These are phyloP conservation scores for Phytophthora europaea DNA, from an alignment of 352 stramenopile species.

Conservation along the genomic window DNA sequence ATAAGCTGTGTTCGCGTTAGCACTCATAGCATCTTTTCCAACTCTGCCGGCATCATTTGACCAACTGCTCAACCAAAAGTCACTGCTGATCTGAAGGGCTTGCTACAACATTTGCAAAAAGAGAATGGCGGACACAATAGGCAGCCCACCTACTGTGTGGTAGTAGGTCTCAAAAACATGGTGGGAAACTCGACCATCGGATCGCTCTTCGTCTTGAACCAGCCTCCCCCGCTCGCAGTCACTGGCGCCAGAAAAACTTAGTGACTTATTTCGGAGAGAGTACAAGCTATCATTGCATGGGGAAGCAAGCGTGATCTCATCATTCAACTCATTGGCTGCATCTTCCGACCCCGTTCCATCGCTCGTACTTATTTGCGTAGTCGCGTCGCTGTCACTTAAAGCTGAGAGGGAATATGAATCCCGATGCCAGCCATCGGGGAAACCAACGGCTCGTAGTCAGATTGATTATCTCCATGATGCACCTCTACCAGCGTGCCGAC, in stretches of 20 bases:
- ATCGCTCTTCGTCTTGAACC: conserved; percentile 48
- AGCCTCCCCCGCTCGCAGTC: conserved; percentile 29
- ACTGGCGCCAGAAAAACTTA: neutral
- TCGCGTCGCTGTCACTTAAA: conserved; percentile 21
- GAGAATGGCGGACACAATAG: conserved; percentile 26
- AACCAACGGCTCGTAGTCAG: conserved; percentile 26
- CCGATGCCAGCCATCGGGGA: conserved; percentile 34
- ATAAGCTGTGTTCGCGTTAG: conserved; percentile 20
- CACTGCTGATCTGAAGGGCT: conserved; percentile 69
- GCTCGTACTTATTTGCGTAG: conserved; percentile 16
- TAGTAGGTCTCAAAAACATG: conserved; percentile 54
- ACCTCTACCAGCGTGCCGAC: conserved; percentile 26
- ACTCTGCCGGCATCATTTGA: conserved; percentile 39
- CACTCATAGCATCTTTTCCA: conserved; percentile 40
- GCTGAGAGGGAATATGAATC: conserved; percentile 13
- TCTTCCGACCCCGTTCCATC: conserved; percentile 24
- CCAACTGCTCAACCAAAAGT: conserved; percentile 94
- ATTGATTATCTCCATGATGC: conserved; percentile 11
- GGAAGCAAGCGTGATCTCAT: conserved; percentile 8
- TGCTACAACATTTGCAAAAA: conserved; percentile 65
- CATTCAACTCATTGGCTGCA: conserved; percentile 5
- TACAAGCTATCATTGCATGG: neutral
- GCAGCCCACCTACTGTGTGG: conserved; percentile 42
- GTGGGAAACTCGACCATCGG: conserved; percentile 44
- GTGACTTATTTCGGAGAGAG: neutral